Percentiles rank a stretch among this genome's conserved stretches.
phyloP scores from a whole-genome alignment of 1,284 basidiomycete species.

The Neolentinus lepideus region DNA sequence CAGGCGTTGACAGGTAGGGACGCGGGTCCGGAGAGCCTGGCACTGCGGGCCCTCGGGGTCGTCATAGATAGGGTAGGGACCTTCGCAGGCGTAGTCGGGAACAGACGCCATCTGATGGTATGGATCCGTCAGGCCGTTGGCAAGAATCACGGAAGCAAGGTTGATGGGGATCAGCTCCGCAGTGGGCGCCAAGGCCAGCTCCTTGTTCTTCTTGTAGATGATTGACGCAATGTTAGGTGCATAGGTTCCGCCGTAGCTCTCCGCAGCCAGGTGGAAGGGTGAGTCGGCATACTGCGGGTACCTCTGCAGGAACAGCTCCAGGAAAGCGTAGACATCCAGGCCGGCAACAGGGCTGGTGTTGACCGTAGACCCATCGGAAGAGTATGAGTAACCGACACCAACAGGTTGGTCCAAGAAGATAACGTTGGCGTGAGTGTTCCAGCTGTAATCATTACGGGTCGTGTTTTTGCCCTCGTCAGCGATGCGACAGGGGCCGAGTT shows the following conservation, averaged over 20 bases:
- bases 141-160: constrained; percentile 41
- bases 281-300: constrained; percentile 25
- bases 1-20: constrained; percentile 26
- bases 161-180: constrained; percentile 26
- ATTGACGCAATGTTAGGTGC: constrained; percentile 37
- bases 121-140: constrained; percentile 40
- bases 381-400: constrained; percentile 59
- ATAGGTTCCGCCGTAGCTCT: constrained; percentile 37
- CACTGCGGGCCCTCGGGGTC: constrained; percentile 22
- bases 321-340: constrained; percentile 50
- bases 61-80: constrained; percentile 29
- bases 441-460: constrained; percentile 68
- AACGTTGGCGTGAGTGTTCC: constrained; percentile 54
- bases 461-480: constrained; percentile 62
- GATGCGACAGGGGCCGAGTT: constrained; percentile 83
- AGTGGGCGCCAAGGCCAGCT: constrained; percentile 6
- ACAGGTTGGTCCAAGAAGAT: constrained; percentile 55
- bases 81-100: constrained; percentile 41
- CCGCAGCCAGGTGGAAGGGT: constrained; percentile 22
- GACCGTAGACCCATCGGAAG: constrained; percentile 35
- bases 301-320: constrained; percentile 41
- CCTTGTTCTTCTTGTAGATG: constrained; percentile 38
- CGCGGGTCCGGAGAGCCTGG: constrained; percentile 10
- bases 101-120: constrained; percentile 35
- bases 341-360: constrained; percentile 38